Evolutionary conservation across 2,329 filamentous ascomycete species (phyloP).

Genomic region (Chaetomiaceae sp.): DNA sequence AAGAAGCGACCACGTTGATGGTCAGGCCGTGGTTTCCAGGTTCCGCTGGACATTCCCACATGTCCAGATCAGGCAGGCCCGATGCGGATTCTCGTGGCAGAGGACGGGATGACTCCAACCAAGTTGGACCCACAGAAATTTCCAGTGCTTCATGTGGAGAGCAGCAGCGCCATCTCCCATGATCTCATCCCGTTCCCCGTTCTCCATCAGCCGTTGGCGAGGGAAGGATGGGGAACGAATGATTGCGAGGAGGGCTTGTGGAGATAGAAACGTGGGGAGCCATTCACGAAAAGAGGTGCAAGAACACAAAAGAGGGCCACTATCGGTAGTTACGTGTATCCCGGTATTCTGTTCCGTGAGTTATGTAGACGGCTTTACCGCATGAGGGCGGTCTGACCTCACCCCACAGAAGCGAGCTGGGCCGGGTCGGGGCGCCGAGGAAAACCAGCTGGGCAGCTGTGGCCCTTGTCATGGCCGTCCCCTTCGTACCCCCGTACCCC

Average conservation of each 20-base stretch:
- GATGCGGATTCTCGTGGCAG: constrained; percentile 1
- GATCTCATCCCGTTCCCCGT: constrained; percentile 14
- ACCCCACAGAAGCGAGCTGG: constrained; percentile 19
- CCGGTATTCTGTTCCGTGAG: no score
- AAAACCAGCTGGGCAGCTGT: not conserved
- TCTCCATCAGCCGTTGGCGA: constrained; percentile 5
- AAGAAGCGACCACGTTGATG: not conserved
- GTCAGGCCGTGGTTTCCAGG: no score
- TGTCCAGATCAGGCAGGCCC: constrained; percentile 7
- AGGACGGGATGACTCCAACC: not conserved
- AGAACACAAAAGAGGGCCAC: not conserved
- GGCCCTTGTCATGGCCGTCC: not conserved
- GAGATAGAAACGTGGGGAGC: not conserved
- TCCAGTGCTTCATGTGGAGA: not conserved
- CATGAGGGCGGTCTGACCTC: constrained; percentile 17
- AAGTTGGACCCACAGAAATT: constrained; percentile 5
- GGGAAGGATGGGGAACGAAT: constrained; percentile 10
- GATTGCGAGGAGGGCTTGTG: not conserved
- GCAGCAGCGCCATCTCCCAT: constrained; percentile 1
- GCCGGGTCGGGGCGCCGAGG: constrained; percentile 1
- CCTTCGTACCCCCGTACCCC: not conserved
- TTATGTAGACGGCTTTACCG: not conserved
- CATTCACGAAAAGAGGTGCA: not conserved
- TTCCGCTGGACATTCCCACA: not conserved
- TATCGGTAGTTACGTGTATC: not conserved